Evolutionary conservation across 208 protist genomes (phyloP), one percentile per base, ranked within the genome.

Genomic region (Acanthamoeba rhysodes): DNA sequence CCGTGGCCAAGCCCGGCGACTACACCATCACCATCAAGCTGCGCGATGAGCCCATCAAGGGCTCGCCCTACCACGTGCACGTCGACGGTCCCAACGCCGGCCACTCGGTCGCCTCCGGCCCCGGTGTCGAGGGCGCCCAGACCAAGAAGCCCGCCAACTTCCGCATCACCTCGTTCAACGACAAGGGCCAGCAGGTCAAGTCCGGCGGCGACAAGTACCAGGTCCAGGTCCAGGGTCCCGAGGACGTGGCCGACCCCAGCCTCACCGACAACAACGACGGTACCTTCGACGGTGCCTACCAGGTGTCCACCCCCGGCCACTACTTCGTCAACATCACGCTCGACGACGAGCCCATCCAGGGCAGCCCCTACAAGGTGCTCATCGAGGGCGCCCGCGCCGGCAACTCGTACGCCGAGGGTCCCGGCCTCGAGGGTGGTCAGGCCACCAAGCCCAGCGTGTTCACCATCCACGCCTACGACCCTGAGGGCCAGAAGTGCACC

Each of bases 201-300:
- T 41, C 59, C n/a, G 80, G 78, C 59, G 93, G 93, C 59, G 93
- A 92, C 68, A 53, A 55, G 53, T 92, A 64, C 93, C 74, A 92
- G 93, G 93, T 92, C 45, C 93, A 95, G 62, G 93, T 92, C 64
- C 78, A 90, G 50, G 93, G 78, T 29, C 80, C 94, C 53, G 22
- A 62, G 53, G 96, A 85, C 55, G 70, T 97, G 14, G 95, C 97
- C 72, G 94, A 93, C 53, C 94, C 90, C n/a, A 78, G 9, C 16
- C 57, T 97, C 14, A 70, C 78, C 37, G 97, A 97, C 95, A 97
- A 97, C 72, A 74, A 85, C 20, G 95, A 97, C 53, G 97, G 97
- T 72, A 97, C 91, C 59, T 97, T 96, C 41, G 95, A 96, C 50
- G 95, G 91, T 34, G 48, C 24, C 50, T 97, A 97, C 90, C 64